Percentiles rank a stretch among this genome's conserved stretches.
Evolutionary conservation across 2,329 filamentous ascomycete species (phyloP).

Genomic region (Fusarium sp.): DNA sequence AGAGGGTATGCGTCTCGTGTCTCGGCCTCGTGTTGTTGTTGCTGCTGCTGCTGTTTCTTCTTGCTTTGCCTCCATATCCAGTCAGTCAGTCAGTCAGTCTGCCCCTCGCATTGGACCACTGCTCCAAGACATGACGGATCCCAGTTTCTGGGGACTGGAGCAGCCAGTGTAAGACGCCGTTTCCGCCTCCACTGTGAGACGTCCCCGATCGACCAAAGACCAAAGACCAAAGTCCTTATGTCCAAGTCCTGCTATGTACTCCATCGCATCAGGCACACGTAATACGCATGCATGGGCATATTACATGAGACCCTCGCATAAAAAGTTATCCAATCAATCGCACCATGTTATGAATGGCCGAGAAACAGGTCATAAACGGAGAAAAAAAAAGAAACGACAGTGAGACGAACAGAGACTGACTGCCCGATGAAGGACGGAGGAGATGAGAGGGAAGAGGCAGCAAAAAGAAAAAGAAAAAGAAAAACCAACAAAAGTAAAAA

Average conservation of each 20-base stretch:
- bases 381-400: slow-evolving; percentile 14
- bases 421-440: not conserved
- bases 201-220: slow-evolving; percentile 10
- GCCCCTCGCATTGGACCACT: slow-evolving; percentile 18
- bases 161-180: slow-evolving; percentile 14
- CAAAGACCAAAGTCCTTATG: slow-evolving; percentile 17
- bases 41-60: not conserved
- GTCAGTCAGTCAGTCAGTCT: not conserved
- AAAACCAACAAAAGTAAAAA: not conserved
- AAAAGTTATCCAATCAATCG: slow-evolving; percentile 23
- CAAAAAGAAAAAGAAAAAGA: slow-evolving; percentile 18
- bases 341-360: slow-evolving; percentile 18
- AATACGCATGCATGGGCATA: slow-evolving; percentile 29
- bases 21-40: slow-evolving; percentile 25
- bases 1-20: slow-evolving; percentile 26
- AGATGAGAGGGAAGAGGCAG: slow-evolving; percentile 20
- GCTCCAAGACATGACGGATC: slow-evolving; percentile 10
- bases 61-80: not conserved
- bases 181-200: slow-evolving; percentile 21
- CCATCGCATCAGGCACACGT: slow-evolving; percentile 12
- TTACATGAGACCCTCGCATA: slow-evolving; percentile 28
- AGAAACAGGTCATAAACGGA: slow-evolving; percentile 3
- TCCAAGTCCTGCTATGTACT: slow-evolving; percentile 3
- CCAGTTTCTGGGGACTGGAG: slow-evolving; percentile 12
- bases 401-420: slow-evolving; percentile 8